Base-by-base conservation (phyloP, 2,329 filamentous ascomycete species). In the Thermoascus crustaceus region DNA sequence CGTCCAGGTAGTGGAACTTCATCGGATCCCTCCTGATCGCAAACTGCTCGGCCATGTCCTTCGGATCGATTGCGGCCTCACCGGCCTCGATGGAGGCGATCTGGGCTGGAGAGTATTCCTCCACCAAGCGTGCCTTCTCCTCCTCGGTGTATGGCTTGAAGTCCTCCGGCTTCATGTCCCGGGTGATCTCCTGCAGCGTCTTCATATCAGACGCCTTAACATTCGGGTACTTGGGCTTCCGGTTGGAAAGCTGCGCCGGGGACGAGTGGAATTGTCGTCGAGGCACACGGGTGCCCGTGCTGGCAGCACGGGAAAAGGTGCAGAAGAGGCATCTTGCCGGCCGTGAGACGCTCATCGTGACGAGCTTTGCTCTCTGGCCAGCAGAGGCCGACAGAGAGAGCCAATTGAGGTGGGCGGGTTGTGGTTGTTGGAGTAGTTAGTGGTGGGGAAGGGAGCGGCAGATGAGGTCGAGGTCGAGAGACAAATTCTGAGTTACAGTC, bases 81-180 rank as follows among this genome's bases (percentile, higher is more conserved):
- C 82, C 87, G 31, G 83, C 82, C 63, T 83, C 72, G 55, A 96
- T 78, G 38, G 87, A 85, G 37, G 76, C 78, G 48, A 93, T 71
- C 66, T 96, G 89, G 57, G 82, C 77, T 10, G 80, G 72, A 0
- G 85, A 84, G 68, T 94, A 96, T 49, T 74, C 75, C 53, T 76
- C 64, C 39, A 63, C 62, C 39, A 94, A 70, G 13, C 63, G 52
- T 40, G 71, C 69, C 52, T 76, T 74, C 54, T 91, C 80, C 44
- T 78, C 71, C 25, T 71, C 63, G 9, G 76, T 78, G 65, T 87
- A 91, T 9, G 74, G 68, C 43, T 77, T 71, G 44, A 58, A 56
- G 31, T 61, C 42, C 13, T 48, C 43, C 5, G 44, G 50, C 38
- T 49, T 54, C 35, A 51, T 35, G 6, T 42, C 42, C 23, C 47